Conservation (phyloP, 106 monocot genomes). For the Phalaenopsis equestris region DNA sequence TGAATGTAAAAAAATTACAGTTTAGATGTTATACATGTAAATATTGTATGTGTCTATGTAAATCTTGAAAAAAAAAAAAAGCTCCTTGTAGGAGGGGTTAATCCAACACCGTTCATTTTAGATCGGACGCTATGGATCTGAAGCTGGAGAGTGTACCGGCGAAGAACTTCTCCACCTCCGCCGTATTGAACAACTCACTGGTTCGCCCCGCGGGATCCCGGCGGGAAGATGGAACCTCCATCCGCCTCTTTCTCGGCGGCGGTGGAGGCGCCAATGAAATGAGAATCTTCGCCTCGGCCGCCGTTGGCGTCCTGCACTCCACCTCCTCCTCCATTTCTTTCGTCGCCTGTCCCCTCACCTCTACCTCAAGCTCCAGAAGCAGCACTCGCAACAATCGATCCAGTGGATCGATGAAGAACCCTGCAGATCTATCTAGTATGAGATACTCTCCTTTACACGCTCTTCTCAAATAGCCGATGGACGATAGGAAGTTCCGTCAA, state of each 20-base stretch:
- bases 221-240: not conserved
- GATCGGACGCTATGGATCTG: not conserved
- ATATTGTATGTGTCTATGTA: too few relatives aligned
- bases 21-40: too few relatives aligned
- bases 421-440: not conserved
- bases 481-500: not conserved
- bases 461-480: too few relatives aligned
- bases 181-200: not conserved
- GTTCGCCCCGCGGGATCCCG: not conserved
- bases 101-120: not conserved
- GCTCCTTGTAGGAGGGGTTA: too few relatives aligned
- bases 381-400: not conserved
- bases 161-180: conserved; percentile 1
- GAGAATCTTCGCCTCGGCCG: not conserved
- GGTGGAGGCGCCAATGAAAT: not conserved
- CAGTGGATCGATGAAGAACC: not conserved
- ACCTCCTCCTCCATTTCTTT: not conserved
- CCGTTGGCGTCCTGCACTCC: conserved; percentile 4
- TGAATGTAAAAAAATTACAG: too few relatives aligned
- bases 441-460: too few relatives aligned
- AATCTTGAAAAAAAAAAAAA: too few relatives aligned
- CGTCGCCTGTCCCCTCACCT: not conserved
- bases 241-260: not conserved
- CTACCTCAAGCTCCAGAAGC: not conserved
- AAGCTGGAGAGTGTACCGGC: not conserved